Evolutionary conservation across 23 red algal genomes (phyloP), one percentile per base, ranked within the genome.

Genomic region (Porphyridium purpureum): DNA sequence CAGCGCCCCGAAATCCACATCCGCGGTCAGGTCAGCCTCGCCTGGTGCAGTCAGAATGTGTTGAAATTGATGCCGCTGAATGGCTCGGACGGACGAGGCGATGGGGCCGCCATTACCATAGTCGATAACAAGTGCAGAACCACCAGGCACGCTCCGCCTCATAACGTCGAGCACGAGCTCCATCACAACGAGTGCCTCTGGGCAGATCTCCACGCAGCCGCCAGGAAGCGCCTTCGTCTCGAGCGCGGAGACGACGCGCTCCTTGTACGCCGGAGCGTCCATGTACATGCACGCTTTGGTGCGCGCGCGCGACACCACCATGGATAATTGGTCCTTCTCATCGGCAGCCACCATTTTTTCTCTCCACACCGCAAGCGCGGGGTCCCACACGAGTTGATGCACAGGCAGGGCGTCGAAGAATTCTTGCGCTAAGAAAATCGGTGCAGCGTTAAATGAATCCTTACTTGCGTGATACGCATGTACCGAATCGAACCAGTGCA

Each of bases 371-470:
- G n/a, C n/a, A n/a, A n/a, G n/a, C n/a, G n/a, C n/a, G n/a, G n/a
- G n/a, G n/a, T n/a, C n/a, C n/a, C 69, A 54, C 20, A 59, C 32
- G 54, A 98, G 76, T 1, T 86, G 53, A 55, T 85, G 90, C 49
- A 98, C 78, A 25, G 90, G 80, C 24, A 98, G 54, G 7, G 90
- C 90, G 59, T 98, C 90, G 55, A 98, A 66, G 47, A 98, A 86
- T 66, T 98, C 90, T 21, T 98, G 90, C 50, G 80, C 80, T 7
- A 98, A 9, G 35, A 75, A 63, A 7, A 98, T 62, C 5, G 55
- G 4, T 31, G 59, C 27, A 11, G 11, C 47, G 19, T 19, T 21
- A n/a, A n/a, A n/a, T n/a, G n/a, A n/a, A n/a, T n/a, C n/a, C n/a
- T n/a, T n/a, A n/a, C n/a, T n/a, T n/a, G n/a, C n/a, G n/a, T n/a